phyloP scores from a whole-genome alignment of 2,329 filamentous ascomycete species.

The Ceratocystis papillata region DNA sequence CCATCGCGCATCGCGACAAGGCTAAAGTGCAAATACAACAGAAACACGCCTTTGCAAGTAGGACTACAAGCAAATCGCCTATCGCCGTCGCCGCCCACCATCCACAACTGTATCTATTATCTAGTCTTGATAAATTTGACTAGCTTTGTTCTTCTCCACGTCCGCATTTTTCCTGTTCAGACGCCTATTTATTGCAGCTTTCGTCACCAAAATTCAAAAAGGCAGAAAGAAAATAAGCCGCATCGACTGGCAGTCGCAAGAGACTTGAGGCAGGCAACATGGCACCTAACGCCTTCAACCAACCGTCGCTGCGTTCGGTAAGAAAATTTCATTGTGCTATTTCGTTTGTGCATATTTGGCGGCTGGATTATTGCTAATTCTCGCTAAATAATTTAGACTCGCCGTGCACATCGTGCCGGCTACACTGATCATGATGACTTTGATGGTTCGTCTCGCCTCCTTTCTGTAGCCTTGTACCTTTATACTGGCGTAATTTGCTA shows the following conservation, averaged over 20 bases:
- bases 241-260: no score
- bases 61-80: not conserved
- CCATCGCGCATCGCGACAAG: conserved; percentile 8
- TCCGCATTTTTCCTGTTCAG: no score
- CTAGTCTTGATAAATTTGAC: no score
- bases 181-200: no score
- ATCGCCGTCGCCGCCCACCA: not conserved
- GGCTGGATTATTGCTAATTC: not conserved
- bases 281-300: conserved; percentile 13
- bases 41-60: not conserved
- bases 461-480: not conserved
- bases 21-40: not conserved
- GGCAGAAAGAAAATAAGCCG: no score
- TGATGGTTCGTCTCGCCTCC: conserved; percentile 37
- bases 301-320: conserved; percentile 18
- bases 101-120: not conserved
- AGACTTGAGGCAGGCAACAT: not conserved
- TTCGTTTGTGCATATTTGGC: not conserved
- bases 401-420: conserved; percentile 46
- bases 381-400: conserved; percentile 34
- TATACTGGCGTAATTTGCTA: not conserved
- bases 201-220: no score
- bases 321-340: not conserved
- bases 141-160: no score
- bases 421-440: conserved; percentile 53